Evolutionary conservation across 1,284 basidiomycete species (phyloP).

Genomic region (Ganoderma resinaceum): DNA sequence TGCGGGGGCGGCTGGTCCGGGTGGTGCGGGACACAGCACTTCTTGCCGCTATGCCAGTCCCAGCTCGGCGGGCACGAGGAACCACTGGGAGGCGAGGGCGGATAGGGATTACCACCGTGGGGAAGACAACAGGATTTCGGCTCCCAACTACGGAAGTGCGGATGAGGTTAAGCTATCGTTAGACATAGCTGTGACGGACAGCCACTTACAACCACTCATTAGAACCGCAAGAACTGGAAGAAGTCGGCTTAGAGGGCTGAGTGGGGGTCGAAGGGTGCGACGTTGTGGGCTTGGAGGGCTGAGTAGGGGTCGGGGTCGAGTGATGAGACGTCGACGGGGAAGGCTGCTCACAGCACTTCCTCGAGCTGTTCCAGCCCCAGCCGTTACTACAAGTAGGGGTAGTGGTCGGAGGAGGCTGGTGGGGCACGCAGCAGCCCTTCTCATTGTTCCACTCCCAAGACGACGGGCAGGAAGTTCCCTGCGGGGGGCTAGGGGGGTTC

Average conservation of each 20-base stretch:
- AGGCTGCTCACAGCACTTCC: constrained; percentile 2
- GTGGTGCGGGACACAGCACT: constrained; percentile 55
- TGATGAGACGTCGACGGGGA: background rate
- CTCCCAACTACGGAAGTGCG: constrained; percentile 17
- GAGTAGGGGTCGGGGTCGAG: background rate
- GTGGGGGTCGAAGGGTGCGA: background rate
- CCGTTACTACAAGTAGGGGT: constrained; percentile 50
- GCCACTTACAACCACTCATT: constrained; percentile 24
- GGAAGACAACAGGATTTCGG: constrained; percentile 55
- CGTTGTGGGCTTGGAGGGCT: background rate
- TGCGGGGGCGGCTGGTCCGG: constrained; percentile 53
- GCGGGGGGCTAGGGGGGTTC: constrained; percentile 51
- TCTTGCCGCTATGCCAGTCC: constrained; percentile 46
- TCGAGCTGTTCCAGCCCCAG: constrained; percentile 45
- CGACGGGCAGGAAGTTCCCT: constrained; percentile 52
- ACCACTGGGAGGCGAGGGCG: constrained; percentile 57
- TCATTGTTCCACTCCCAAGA: constrained; percentile 42
- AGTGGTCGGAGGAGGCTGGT: constrained; percentile 38
- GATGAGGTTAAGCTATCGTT: background rate
- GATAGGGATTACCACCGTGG: constrained; percentile 51
- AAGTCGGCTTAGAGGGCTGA: constrained; percentile 11
- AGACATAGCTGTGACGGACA: background rate
- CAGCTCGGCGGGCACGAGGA: constrained; percentile 48
- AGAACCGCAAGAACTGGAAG: constrained; percentile 15
- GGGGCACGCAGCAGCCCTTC: constrained; percentile 54